Base-by-base conservation (phyloP, 176 grass and related monocot species). In the Paspalum notatum region DNA sequence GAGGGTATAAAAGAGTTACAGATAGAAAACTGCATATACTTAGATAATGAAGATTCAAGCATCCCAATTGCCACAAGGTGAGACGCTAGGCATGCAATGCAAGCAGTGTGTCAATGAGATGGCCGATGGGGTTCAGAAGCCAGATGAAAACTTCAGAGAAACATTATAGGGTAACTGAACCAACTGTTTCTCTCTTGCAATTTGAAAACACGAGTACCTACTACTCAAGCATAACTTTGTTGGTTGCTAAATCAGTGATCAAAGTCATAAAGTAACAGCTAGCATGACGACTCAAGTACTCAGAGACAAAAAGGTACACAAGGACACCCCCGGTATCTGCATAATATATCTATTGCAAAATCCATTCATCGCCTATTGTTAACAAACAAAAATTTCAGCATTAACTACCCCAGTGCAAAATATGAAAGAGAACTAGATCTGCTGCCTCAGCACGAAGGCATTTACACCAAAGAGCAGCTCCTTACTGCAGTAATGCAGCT, bases 41-140 rank as follows among this genome's bases (percentile, higher is more conserved):
- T 55, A n/a, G 44, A 46, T 43, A 22, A 25, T 15, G 47, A 32
- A 14, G 52, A 38, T 61, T 71, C 24, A 67, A 17, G 41, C 25
- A 82, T 61, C 52, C 60, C 68, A 51, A 53, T 68, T 67, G 62
- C 22, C 54, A 38, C 68, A 27, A 2, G 24, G 10, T 50, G 47
- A 51, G 44, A 15, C 53, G 18, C 61, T 5, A 72, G 66, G 49
- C 59, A 60, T 61, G 63, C 55, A 89, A 89, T 70, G 22, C 38
- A 69, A 58, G 38, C 13, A 49, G 22, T 43, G 63, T 40, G 37
- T 7, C 15, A 3, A 72, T 54, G 68, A 14, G 12, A 52, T 74
- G 3, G n/a, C n/a, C n/a, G n/a, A n/a, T n/a, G 2, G 25, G 21
- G 80, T 73, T 67, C 76, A 57, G 39, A 58, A 66, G 50, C 6